phyloP scores from a whole-genome alignment of 1,139 yeast species.

The Diutina siamensis region DNA sequence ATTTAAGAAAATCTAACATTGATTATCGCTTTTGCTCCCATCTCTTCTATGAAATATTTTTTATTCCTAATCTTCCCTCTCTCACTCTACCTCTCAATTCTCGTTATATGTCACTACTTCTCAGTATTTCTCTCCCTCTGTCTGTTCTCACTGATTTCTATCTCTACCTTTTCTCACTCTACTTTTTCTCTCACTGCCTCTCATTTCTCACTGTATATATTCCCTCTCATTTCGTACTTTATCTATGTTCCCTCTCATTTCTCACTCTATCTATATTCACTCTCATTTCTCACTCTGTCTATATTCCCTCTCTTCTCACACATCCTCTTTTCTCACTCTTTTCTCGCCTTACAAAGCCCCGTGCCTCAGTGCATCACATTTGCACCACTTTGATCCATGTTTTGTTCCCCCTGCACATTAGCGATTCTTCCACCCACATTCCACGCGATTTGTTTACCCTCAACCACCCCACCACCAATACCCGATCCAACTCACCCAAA shows the following conservation, averaged over 20 bases:
- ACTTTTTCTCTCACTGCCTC: background rate
- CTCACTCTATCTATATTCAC: too few relatives aligned
- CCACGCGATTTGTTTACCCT: background rate
- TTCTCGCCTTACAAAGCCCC: too few relatives aligned
- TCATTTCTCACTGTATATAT: background rate
- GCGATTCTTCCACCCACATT: background rate
- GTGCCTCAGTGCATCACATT: too few relatives aligned
- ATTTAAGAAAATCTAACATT: too few relatives aligned
- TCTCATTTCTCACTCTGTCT: too few relatives aligned
- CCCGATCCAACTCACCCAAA: conserved; percentile 5
- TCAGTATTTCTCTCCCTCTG: background rate
- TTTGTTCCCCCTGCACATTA: background rate
- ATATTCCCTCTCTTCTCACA: too few relatives aligned
- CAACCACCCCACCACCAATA: background rate
- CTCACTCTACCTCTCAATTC: too few relatives aligned
- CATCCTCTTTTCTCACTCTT: background rate
- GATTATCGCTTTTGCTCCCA: too few relatives aligned
- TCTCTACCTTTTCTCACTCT: background rate
- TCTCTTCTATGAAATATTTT: too few relatives aligned
- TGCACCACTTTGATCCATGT: background rate
- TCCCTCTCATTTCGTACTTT: conserved; percentile 1
- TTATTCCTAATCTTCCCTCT: too few relatives aligned
- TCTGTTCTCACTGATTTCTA: background rate
- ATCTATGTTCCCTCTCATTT: too few relatives aligned
- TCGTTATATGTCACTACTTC: too few relatives aligned